Evolutionary conservation across 148 eudicot species (phyloP), one percentile per base, ranked within the genome.

Genomic region (Mesembryanthemum crystallinum): DNA sequence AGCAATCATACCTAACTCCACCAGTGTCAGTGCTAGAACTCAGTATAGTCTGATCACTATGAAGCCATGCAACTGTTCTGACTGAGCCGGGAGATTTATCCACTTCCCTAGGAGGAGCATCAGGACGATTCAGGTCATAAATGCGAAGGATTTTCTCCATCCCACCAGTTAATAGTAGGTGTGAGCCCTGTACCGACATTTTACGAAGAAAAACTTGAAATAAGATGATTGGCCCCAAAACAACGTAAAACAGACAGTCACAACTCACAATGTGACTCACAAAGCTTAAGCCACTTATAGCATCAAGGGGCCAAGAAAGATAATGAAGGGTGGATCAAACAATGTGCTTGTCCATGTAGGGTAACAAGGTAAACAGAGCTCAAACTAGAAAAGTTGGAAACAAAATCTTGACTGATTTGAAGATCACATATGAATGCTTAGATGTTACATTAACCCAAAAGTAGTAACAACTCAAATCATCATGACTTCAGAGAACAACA

Each of bases 51-150:
- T 92, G 98, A 78, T 94, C 98, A 82, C 97, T 89, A 73, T 92
- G 94, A 60, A 94, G 93, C 93, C 97, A 94, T 58, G 92, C 86
- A 81, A 94, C 86, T 29, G 95, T 89, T 86, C 98, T 88, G 52
- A 94, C 89, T n/a, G 98, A 90, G 58, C 97, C 97, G 23, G 98
- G 97, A 81, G 97, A 88, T 60, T 88, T 90, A 58, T 94, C 96
- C 69, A 90, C 88, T 84, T 94, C 98, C 76, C 87, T 87, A 8
- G 98, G 98, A 79, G 98, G 84, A 29, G 95, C 93, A 81, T 94
- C 98, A 27, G 89, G 91, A 57, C 87, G 85, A 79, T 94, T 94
- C 81, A 94, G 78, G 77, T 94, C 97, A 85, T 82, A 94, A 68
- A 92, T 89, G 32, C 98, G 97, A 66, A 94, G 89, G 72, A 85